These are phyloP conservation scores for Ilyonectria robusta DNA, from an alignment of 2,329 filamentous ascomycete species.

Conservation along the genomic window DNA sequence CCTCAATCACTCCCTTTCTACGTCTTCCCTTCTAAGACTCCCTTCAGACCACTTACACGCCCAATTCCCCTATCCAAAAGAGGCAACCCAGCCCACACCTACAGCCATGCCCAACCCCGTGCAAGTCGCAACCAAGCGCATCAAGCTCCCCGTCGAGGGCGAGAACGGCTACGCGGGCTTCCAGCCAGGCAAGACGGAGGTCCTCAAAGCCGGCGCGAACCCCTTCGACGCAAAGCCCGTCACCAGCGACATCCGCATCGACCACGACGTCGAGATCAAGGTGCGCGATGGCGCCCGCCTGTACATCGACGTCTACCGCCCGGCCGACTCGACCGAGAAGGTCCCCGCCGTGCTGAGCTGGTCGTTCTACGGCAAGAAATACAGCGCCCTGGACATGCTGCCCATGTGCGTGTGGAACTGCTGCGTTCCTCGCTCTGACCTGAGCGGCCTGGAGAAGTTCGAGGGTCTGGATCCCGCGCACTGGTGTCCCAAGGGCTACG, in stretches of 20 bases:
- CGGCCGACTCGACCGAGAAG: slow-evolving; percentile 15
- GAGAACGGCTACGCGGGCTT: slow-evolving; percentile 38
- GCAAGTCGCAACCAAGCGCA: slow-evolving; percentile 43
- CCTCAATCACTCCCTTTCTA: not conserved
- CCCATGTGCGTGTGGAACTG: slow-evolving; percentile 22
- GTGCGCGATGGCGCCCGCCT: slow-evolving; percentile 42
- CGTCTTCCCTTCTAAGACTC: not conserved
- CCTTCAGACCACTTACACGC: not conserved
- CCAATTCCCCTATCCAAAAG: not conserved
- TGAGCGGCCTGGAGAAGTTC: slow-evolving; percentile 33
- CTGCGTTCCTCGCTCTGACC: slow-evolving; percentile 22
- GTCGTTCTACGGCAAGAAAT: slow-evolving; percentile 43
- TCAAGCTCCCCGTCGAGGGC: slow-evolving; percentile 38
- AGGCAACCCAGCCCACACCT: not conserved
- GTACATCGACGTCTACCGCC: slow-evolving; percentile 36
- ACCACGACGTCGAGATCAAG: slow-evolving; percentile 41
- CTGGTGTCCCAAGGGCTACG: slow-evolving; percentile 27
- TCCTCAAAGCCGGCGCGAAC: slow-evolving; percentile 36
- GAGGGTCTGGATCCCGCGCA: slow-evolving; percentile 25
- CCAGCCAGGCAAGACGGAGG: slow-evolving; percentile 39
- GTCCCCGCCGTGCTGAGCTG: slow-evolving; percentile 38
- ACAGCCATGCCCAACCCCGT: slow-evolving; percentile 38
- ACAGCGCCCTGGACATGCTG: slow-evolving; percentile 33
- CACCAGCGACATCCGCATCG: slow-evolving; percentile 40
- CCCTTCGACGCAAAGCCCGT: slow-evolving; percentile 39